These are phyloP conservation scores for Cardamine chenopodiifolia DNA, from an alignment of 345 rosid genomes.

Conservation along the genomic window DNA sequence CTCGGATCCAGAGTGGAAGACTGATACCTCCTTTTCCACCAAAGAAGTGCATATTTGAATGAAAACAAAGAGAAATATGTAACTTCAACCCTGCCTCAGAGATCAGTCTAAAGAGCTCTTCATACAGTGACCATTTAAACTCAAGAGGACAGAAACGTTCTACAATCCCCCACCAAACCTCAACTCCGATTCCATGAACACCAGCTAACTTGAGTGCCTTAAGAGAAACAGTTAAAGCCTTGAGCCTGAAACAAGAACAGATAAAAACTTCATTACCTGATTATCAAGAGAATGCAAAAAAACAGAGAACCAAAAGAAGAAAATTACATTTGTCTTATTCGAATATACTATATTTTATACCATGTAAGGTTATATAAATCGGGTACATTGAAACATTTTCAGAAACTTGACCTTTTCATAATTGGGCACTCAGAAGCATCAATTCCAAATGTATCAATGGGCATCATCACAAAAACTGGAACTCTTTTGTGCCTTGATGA, in stretches of 20 bases:
- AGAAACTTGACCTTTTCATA: slow-evolving; percentile 51
- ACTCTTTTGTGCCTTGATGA: slow-evolving; percentile 62
- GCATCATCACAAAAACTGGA: slow-evolving; percentile 66
- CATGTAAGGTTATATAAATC: slow-evolving; percentile 25
- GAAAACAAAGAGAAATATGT: slow-evolving; percentile 64
- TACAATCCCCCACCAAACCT: slow-evolving; percentile 77
- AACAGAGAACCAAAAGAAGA: neutral
- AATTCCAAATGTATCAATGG: slow-evolving; percentile 50
- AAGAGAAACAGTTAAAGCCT: slow-evolving; percentile 69
- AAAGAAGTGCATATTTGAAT: slow-evolving; percentile 53
- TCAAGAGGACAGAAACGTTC: slow-evolving; percentile 63
- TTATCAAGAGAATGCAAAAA: neutral
- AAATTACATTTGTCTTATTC: neutral
- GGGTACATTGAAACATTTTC: slow-evolving; percentile 7
- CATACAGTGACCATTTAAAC: slow-evolving; percentile 65
- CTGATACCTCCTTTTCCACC: slow-evolving; percentile 55
- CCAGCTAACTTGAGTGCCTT: slow-evolving; percentile 76
- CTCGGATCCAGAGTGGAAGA: slow-evolving; percentile 69
- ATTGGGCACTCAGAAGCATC: slow-evolving; percentile 62
- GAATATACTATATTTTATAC: slow-evolving; percentile 17
- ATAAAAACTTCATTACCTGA: slow-evolving; percentile 20
- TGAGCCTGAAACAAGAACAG: slow-evolving; percentile 56
- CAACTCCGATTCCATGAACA: slow-evolving; percentile 72
- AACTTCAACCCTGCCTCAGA: slow-evolving; percentile 62
- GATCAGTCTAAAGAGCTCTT: slow-evolving; percentile 58